Evolutionary conservation across 164 flowering plant species (phyloP), one percentile per base, ranked within the genome.

Genomic region (grape (Vitis vinifera)): DNA sequence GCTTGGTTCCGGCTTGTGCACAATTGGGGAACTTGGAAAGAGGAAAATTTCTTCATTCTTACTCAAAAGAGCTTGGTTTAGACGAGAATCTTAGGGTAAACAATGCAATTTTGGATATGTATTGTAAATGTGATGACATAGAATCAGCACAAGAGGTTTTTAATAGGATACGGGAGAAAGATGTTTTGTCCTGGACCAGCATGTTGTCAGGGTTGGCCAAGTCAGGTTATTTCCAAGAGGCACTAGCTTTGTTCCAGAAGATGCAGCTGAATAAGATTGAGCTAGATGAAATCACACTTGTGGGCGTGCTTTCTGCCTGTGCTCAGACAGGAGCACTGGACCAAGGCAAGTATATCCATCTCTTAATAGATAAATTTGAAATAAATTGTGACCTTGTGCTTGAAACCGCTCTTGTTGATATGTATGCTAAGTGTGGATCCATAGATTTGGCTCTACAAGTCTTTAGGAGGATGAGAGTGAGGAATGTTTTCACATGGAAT

Each of bases 71-170:
- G 30, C 48, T 55, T 50, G 75, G 81, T 29, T 61, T 82, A 56
- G 73, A 73, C 51, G 59, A 66, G 37, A 71, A 73, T 64, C 37
- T 71, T 27, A 51, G 69, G 9, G 83, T 82, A 9, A 78, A 78
- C 47, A 82, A 82, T 72, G 72, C 75, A 8, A 72, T 82, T 12
- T 58, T 82, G 59, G 78, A 78, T 66, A 76, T 82, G 85, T 78
- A 82, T 55, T 73, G 81, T 51, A 82, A 77, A 66, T 80, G 80
- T 68, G 83, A 80, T 14, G 82, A 77, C 37, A 31, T 79, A 48
- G 70, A 59, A 48, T 65, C 69, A 57, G 80, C 77, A 8, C 61
- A 61, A 37, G 31, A 67, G 37, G 52, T 76, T 13, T 79, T 79
- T 51, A 69, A 76, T 2, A 58, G 52, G 13, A 75, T 79, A 79